Evolutionary conservation across 306 rosid species (phyloP).

Genomic region (Mimosa bimucronata): DNA sequence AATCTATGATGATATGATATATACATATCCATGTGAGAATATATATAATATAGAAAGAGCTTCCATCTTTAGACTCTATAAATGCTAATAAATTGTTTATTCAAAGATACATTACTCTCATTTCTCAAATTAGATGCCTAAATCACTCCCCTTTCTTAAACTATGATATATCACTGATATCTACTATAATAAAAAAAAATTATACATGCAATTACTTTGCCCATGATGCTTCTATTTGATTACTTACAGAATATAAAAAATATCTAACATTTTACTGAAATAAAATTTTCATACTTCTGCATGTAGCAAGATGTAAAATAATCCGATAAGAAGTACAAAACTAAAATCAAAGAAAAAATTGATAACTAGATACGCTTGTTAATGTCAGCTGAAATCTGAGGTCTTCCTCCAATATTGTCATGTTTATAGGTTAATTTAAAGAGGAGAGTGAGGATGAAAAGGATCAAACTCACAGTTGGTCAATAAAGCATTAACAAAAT

Average conservation of each 20-base stretch:
- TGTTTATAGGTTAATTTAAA: neutral
- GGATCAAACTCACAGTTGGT: neutral
- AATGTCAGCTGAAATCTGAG: conserved; percentile 23
- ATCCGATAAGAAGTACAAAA: neutral
- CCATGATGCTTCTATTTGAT: neutral
- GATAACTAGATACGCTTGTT: conserved; percentile 1
- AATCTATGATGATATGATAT: neutral
- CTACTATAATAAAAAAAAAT: neutral
- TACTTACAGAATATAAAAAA: too few relatives aligned
- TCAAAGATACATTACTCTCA: neutral
- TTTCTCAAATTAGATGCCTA: neutral
- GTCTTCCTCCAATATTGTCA: conserved; percentile 9
- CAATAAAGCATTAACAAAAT: neutral
- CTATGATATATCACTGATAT: neutral
- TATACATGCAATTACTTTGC: neutral
- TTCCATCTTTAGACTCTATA: neutral
- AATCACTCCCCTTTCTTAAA: neutral
- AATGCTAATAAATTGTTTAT: conserved; percentile 9
- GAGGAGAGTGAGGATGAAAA: neutral
- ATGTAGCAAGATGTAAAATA: neutral
- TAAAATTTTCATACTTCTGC: neutral
- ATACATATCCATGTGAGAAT: too few relatives aligned
- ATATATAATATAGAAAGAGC: neutral
- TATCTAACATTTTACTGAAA: neutral
- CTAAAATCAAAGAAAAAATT: neutral